Percentiles rank a stretch among this genome's conserved stretches.
These are phyloP conservation scores for Candida smagusa DNA, from an alignment of 1,139 yeast genomes.

Conservation along the genomic window DNA sequence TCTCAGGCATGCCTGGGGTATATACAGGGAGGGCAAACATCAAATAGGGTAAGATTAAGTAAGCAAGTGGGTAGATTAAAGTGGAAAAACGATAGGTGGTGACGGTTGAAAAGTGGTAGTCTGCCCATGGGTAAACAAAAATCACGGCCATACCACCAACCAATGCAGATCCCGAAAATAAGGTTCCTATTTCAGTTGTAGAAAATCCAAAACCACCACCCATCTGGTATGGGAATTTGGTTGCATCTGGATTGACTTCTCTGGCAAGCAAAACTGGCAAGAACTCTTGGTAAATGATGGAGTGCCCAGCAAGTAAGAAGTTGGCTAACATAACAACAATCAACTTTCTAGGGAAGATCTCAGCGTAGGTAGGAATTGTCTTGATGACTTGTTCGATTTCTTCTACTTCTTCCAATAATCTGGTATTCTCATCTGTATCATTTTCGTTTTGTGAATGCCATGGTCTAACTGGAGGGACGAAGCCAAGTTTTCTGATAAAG, in stretches of 20 bases:
- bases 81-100: constrained; percentile 20
- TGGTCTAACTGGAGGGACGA: constrained; percentile 26
- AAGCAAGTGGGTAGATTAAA: constrained; percentile 21
- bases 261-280: constrained; percentile 23
- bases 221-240: constrained; percentile 18
- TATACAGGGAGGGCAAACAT: constrained; percentile 19
- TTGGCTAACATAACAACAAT: constrained; percentile 19
- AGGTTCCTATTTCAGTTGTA: constrained; percentile 20
- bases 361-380: constrained; percentile 4
- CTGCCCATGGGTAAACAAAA: constrained; percentile 22
- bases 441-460: constrained; percentile 19
- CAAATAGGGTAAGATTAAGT: constrained; percentile 20
- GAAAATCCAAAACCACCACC: constrained; percentile 22
- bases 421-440: constrained; percentile 4
- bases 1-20: constrained; percentile 13
- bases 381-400: constrained; percentile 1
- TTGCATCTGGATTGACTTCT: constrained; percentile 9
- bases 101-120: constrained; percentile 20
- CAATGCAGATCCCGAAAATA: constrained; percentile 24
- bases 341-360: constrained; percentile 21
- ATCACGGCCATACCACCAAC: constrained; percentile 23
- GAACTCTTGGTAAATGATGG: constrained; percentile 20
- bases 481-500: constrained; percentile 31
- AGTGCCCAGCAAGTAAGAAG: constrained; percentile 17
- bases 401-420: constrained; percentile 5